Percentiles rank a stretch among this genome's conserved stretches.
These are phyloP conservation scores for Hyaloscypha hepaticicola DNA, from an alignment of 495 filamentous ascomycete species.

Conservation along the genomic window DNA sequence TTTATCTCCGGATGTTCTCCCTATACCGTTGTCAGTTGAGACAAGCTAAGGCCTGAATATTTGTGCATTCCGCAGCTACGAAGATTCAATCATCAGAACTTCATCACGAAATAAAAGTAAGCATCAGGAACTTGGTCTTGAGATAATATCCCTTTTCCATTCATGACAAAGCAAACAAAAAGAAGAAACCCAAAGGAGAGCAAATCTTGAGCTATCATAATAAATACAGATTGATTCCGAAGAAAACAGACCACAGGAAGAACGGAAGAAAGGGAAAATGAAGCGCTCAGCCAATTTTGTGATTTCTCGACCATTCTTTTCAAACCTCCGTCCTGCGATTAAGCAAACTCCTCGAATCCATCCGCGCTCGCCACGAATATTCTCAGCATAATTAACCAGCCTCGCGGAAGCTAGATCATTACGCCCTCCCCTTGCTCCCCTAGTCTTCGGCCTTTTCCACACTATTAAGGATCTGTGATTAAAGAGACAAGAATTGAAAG, in stretches of 20 bases:
- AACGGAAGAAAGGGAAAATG: conserved; percentile 18
- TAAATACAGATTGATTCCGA: conserved; percentile 29
- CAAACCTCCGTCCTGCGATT: conserved; percentile 13
- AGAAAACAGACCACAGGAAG: conserved; percentile 21
- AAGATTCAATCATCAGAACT: neutral
- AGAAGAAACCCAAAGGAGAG: conserved; percentile 28
- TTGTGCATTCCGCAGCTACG: neutral
- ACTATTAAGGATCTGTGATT: conserved; percentile 33
- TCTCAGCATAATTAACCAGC: conserved; percentile 17
- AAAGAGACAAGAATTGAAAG: conserved; percentile 35
- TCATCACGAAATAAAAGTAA: neutral
- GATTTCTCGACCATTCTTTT: conserved; percentile 25
- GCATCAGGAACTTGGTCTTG: neutral
- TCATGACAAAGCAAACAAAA: conserved; percentile 30
- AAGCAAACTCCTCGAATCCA: conserved; percentile 28
- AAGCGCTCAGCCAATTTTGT: conserved; percentile 26
- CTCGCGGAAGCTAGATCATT: conserved; percentile 29
- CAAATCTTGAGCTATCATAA: conserved; percentile 31
- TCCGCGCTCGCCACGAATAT: conserved; percentile 12
- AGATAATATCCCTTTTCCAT: conserved; percentile 29
- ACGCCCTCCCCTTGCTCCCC: conserved; percentile 21
- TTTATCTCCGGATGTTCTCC: neutral
- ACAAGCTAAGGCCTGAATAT: neutral
- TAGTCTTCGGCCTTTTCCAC: conserved; percentile 12
- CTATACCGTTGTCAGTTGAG: neutral